phyloP scores from a whole-genome alignment of 2,329 filamentous ascomycete species.

The Exophiala alcalophila region DNA sequence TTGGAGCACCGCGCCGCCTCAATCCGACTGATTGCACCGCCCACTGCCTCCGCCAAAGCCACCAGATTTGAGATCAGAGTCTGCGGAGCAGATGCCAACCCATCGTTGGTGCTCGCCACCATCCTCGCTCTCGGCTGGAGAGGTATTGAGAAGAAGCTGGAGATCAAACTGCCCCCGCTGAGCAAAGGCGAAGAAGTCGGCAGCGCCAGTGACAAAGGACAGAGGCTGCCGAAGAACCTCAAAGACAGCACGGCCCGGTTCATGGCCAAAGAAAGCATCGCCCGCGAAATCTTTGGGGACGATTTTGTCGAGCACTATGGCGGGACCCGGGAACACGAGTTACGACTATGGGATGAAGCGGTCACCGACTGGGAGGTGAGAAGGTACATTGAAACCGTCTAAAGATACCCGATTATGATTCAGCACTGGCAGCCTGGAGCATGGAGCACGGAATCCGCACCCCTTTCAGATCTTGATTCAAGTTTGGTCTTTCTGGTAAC shows the following conservation, averaged over 20 bases:
- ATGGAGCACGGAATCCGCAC: no score
- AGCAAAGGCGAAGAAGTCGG: conserved; percentile 82
- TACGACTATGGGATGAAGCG: conserved; percentile 87
- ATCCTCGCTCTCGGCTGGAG: conserved; percentile 86
- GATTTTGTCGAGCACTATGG: conserved; percentile 95
- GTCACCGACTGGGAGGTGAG: conserved; percentile 87
- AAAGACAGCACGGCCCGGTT: conserved; percentile 82
- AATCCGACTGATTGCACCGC: conserved; percentile 83
- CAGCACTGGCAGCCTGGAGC: no score
- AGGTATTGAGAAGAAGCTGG: conserved; percentile 87
- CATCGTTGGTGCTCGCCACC: conserved; percentile 80
- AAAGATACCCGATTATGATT: conserved; percentile 17
- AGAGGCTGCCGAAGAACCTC: conserved; percentile 76
- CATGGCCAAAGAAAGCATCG: conserved; percentile 73
- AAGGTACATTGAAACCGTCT: conserved; percentile 31
- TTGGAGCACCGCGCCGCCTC: conserved; percentile 91
- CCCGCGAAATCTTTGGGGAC: conserved; percentile 90
- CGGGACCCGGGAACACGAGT: conserved; percentile 87
- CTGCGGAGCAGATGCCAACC: conserved; percentile 89
- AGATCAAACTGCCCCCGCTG: conserved; percentile 76
- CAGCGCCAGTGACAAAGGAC: conserved; percentile 65
- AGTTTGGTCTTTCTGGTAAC: no score
- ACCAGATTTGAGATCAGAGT: conserved; percentile 93
- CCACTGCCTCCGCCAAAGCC: conserved; percentile 76
- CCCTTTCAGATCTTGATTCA: no score